These are phyloP conservation scores for Apiospora kogelbergensis DNA, from an alignment of 2,329 filamentous ascomycete species.

Conservation along the genomic window DNA sequence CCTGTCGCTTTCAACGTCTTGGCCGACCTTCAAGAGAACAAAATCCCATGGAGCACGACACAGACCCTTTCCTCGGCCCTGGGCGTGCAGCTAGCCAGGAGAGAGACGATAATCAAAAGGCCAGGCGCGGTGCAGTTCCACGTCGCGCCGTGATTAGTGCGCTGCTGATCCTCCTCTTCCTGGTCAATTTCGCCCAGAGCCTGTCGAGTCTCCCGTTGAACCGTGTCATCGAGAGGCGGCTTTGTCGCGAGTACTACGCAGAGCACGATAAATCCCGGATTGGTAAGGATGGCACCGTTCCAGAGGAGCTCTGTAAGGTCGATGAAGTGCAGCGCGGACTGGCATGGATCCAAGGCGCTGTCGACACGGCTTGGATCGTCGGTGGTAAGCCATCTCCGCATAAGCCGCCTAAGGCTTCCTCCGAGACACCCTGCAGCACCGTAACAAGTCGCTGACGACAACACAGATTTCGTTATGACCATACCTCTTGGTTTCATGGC, in stretches of 20 bases:
- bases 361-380: constrained; percentile 50
- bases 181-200: constrained; percentile 48
- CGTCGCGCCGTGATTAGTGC: constrained; percentile 17
- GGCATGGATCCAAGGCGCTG: constrained; percentile 51
- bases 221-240: constrained; percentile 44
- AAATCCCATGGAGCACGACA: not conserved
- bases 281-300: constrained; percentile 37
- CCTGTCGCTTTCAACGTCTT: not conserved
- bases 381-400: constrained; percentile 36
- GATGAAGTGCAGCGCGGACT: constrained; percentile 49
- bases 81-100: not conserved
- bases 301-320: constrained; percentile 55
- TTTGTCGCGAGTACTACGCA: constrained; percentile 52
- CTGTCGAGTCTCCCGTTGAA: constrained; percentile 49
- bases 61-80: not conserved
- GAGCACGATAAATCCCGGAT: constrained; percentile 37
- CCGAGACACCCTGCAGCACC: not conserved
- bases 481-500: constrained; percentile 48
- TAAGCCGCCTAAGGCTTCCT: not conserved
- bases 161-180: constrained; percentile 41
- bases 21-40: not conserved
- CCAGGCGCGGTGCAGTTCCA: not conserved
- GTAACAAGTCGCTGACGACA: not conserved
- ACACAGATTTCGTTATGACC: constrained; percentile 47
- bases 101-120: not conserved